Percentiles rank a stretch among this genome's conserved stretches.
Evolutionary conservation across 1,139 yeast species (phyloP).

Genomic region (Hansenula sp.): DNA sequence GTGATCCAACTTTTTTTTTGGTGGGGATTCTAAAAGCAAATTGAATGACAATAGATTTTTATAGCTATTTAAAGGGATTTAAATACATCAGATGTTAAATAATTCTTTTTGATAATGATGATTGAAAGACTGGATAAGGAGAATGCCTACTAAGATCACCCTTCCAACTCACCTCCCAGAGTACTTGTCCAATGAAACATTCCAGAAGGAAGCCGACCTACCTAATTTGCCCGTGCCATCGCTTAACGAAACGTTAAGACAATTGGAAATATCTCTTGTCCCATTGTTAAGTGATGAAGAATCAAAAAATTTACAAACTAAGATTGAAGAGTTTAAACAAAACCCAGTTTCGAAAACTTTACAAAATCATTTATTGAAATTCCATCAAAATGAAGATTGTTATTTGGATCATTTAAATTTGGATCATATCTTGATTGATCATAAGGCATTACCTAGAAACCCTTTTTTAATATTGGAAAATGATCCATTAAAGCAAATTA

Average conservation of each 20-base stretch:
- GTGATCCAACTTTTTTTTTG: not conserved
- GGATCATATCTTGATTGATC: conserved; percentile 64
- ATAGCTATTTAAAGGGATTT: not conserved
- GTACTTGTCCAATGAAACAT: not conserved
- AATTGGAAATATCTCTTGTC: conserved; percentile 43
- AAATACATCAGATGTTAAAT: too few relatives aligned
- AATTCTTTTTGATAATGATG: too few relatives aligned
- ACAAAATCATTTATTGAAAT: conserved; percentile 49
- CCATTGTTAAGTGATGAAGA: conserved; percentile 36
- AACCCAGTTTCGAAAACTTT: conserved; percentile 40
- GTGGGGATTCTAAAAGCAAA: not conserved
- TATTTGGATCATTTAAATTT: conserved; percentile 51
- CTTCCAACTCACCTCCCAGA: not conserved
- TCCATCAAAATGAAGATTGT: conserved; percentile 41
- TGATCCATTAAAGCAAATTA: conserved; percentile 59
- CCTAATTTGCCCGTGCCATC: conserved; percentile 56
- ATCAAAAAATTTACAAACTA: conserved; percentile 17
- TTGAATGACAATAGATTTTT: not conserved
- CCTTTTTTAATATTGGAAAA: conserved; percentile 72
- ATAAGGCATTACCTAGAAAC: conserved; percentile 69
- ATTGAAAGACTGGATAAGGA: too few relatives aligned
- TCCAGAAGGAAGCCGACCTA: conserved; percentile 19
- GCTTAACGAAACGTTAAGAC: conserved; percentile 40
- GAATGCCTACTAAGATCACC: conserved; percentile 1
- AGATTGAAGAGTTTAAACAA: conserved; percentile 41